These are phyloP conservation scores for Pleurotus citrinopileatus DNA, from an alignment of 768 basidiomycete genomes.

Conservation along the genomic window DNA sequence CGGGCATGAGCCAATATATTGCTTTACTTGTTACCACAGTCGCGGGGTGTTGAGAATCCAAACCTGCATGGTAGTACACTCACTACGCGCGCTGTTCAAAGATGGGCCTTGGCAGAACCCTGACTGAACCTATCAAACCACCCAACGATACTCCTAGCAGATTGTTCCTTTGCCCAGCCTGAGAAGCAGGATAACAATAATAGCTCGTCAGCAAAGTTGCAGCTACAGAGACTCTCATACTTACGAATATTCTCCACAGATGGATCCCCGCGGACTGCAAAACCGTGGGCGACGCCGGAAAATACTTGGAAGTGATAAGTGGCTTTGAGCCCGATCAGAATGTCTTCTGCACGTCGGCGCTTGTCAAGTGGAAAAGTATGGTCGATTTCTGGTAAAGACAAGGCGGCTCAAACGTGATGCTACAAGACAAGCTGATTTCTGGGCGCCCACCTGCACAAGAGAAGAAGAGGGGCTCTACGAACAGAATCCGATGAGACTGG, in stretches of 20 bases:
- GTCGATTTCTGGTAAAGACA: slow-evolving; percentile 43
- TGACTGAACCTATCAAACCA: slow-evolving; percentile 50
- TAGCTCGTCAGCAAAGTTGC: too few relatives aligned
- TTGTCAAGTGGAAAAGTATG: slow-evolving; percentile 47
- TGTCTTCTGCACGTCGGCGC: slow-evolving; percentile 55
- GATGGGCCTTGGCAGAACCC: not conserved
- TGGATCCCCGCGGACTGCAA: slow-evolving; percentile 44
- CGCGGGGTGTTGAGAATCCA: too few relatives aligned
- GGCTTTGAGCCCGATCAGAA: slow-evolving; percentile 46
- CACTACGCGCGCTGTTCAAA: too few relatives aligned
- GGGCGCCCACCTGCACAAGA: slow-evolving; percentile 47
- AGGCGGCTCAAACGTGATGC: not conserved
- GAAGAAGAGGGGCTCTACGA: slow-evolving; percentile 49
- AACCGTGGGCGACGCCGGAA: slow-evolving; percentile 47
- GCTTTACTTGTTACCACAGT: too few relatives aligned
- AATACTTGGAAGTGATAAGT: slow-evolving; percentile 59
- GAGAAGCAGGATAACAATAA: not conserved
- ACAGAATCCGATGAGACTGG: not conserved
- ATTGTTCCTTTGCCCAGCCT: slow-evolving; percentile 65
- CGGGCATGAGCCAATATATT: too few relatives aligned
- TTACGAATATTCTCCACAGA: slow-evolving; percentile 36
- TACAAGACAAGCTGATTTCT: not conserved
- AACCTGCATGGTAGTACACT: too few relatives aligned
- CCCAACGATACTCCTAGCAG: slow-evolving; percentile 42
- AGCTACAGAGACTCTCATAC: too few relatives aligned